Evolutionary conservation across 768 basidiomycete genomes (phyloP).

Genomic region (Rhizopogon salebrosus): DNA sequence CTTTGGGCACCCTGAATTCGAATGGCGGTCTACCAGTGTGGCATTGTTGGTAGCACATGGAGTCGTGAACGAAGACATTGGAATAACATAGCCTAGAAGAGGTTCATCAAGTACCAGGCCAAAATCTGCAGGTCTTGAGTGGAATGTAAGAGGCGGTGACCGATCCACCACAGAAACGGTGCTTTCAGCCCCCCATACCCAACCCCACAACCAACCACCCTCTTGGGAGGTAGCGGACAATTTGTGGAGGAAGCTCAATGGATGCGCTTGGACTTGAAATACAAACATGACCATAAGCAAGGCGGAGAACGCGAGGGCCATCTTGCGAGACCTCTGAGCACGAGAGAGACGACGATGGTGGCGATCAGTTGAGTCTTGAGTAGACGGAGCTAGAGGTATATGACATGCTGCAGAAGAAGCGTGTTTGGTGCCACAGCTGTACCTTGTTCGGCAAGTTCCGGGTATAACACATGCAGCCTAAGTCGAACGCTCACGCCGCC

Average conservation of each 20-base stretch:
- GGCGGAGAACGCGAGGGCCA: slow-evolving; percentile 9
- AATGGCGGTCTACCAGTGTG: neutral
- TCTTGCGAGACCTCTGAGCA: slow-evolving; percentile 8
- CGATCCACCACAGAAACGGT: slow-evolving; percentile 76
- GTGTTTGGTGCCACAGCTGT: slow-evolving; percentile 4
- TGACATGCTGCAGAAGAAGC: slow-evolving; percentile 8
- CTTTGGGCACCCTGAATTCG: slow-evolving; percentile 63
- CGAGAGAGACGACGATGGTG: neutral
- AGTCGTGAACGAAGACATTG: slow-evolving; percentile 57
- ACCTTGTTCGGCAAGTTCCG: slow-evolving; percentile 15
- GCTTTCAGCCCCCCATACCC: slow-evolving; percentile 66
- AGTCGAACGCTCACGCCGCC: too few species aligned
- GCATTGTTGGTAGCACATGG: slow-evolving; percentile 41
- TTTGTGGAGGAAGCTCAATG: slow-evolving; percentile 21
- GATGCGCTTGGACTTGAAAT: slow-evolving; percentile 4
- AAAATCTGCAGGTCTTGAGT: slow-evolving; percentile 71
- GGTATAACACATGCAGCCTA: too few species aligned
- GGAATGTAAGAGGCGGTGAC: slow-evolving; percentile 63
- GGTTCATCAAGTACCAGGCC: slow-evolving; percentile 67
- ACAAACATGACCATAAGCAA: slow-evolving; percentile 5
- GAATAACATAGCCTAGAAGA: slow-evolving; percentile 68
- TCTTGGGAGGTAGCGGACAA: slow-evolving; percentile 41
- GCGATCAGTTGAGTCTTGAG: neutral
- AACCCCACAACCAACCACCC: slow-evolving; percentile 52
- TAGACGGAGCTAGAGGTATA: neutral